Conservation (phyloP, 225 moss, liverwort and hornwort species). For the Pseudisothecium myosuroides region DNA sequence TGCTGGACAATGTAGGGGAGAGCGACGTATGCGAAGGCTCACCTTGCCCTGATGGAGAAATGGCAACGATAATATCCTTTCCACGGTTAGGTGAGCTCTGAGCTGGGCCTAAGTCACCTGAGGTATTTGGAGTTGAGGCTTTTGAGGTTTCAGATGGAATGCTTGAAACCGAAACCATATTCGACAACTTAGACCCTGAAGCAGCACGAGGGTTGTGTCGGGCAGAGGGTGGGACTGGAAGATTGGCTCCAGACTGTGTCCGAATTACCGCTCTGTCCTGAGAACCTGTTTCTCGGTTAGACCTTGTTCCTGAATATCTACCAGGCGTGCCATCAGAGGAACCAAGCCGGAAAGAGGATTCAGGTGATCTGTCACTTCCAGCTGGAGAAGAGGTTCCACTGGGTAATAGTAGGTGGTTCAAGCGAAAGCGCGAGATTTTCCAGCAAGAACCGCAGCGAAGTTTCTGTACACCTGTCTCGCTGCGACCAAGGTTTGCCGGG, state of each 20-base stretch:
- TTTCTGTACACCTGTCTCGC: constrained; percentile 54
- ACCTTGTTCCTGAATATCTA: constrained; percentile 29
- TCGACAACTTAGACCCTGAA: constrained; percentile 36
- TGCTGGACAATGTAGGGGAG: constrained; percentile 21
- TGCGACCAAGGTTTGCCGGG: constrained; percentile 48
- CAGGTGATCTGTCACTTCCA: constrained; percentile 32
- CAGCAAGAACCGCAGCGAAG: constrained; percentile 80
- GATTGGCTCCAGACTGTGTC: constrained; percentile 34
- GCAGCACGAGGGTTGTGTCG: constrained; percentile 25
- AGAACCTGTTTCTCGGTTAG: constrained; percentile 26
- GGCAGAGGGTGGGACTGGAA: constrained; percentile 28
- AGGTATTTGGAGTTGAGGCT: constrained; percentile 28
- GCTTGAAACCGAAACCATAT: constrained; percentile 7
- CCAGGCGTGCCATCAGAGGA: constrained; percentile 22
- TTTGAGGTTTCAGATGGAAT: constrained; percentile 24
- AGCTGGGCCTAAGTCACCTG: constrained; percentile 30
- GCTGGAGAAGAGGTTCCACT: constrained; percentile 25
- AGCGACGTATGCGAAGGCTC: constrained; percentile 2
- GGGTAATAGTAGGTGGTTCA: constrained; percentile 40
- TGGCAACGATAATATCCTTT: constrained; percentile 4
- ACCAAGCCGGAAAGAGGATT: constrained; percentile 30
- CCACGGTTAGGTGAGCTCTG: constrained; percentile 8
- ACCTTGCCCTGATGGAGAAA: constrained; percentile 9
- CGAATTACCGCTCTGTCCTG: constrained; percentile 15
- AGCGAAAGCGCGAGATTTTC: constrained; percentile 61